Base-by-base conservation (phyloP, 257 asterid genomes). In the Apocynum venetum region DNA sequence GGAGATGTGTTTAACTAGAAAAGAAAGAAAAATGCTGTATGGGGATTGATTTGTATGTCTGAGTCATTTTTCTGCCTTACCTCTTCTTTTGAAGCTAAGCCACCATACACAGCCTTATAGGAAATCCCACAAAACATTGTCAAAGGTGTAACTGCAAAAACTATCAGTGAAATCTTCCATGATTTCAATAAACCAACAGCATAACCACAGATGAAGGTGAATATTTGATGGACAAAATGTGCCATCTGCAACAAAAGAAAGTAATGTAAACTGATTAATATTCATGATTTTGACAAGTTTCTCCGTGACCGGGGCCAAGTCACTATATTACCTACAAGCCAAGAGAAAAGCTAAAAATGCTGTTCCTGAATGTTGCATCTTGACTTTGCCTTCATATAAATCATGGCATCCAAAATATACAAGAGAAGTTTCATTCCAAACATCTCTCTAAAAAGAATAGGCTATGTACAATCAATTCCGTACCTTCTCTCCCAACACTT, bases 401-500 rank as follows among this genome's bases (percentile, higher is more conserved):
- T 13, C 6, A 35, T 36, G n/a, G 40, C 77, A 73, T 43, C 46
- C 19, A 5, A 14, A 15, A 40, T 13, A 40, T 17, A 66, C 41
- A 15, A 65, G 49, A 66, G 13, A 6, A 66, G 47, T 66, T 15
- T 41, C 17, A 6, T 15, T 66, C 48, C 49, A 15, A 38, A n/a
- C 7, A 38, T 36, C 19, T 36, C 70, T 64, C 44, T 36, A 64
- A 35, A 31, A 36, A 64, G 70, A 36, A 65, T 11, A 65, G 19
- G 47, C 10, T 10, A 65, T 66, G 7, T 13, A 41, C 35, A 12
- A 43, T n/a, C 31, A 25, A 46, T 43, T 68, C 20, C 15, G 8
- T 76, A 93, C 98, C 97, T 93, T 93, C 67, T 93, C 97, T 36
- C 96, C 91, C 96, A 91, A 91, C 55, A 93, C 94, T 89, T 91